Base-by-base conservation (phyloP, 2,329 filamentous ascomycete species). In the Parastagonospora avenae region DNA sequence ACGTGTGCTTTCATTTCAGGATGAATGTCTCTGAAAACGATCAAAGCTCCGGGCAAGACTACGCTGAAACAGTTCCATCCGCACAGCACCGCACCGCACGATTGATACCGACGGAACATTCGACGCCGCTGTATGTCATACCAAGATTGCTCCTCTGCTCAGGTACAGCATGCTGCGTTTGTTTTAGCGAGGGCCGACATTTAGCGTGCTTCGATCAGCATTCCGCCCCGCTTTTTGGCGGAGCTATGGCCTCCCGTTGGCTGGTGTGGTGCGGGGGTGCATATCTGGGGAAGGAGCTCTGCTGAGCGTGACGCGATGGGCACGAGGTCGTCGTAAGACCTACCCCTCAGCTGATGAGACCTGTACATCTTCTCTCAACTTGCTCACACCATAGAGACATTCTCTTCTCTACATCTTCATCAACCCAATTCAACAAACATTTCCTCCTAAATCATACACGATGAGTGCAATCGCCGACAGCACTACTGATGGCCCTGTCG, bases 401-500 rank as follows among this genome's bases (percentile, higher is more conserved):
- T 59, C 50, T 57, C 51, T 51, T 43, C 53, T 38, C 39, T 50
- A 52, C 57, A 52, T 31, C 43, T 50, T 55, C 48, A 49, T 54
- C 62, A 48, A 48, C 58, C 46, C 54, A 57, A 50, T 53, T 41
- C 57, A 55, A 48, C 15, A 37, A 44, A 64, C 51, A 53, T 52
- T 40, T 52, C 47, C 48, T 41, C 46, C 39, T 46, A 55, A 50
- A 56, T 56, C 64, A 57, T 59, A 66, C 68, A 74, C 54, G 55
- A 74, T 74, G 71, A 74, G 71, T 74, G 71, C 71, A 71, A 66
- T 74, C 63, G 69, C 67, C 52, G 68, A 70, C 56, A 65, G 63
- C 67, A 66, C 63, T 57, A 66, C 63, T 57, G 70, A 72, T 55
- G 70, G 69, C 52, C 68, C 66, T 14, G 80, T 85, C 74, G 81